phyloP scores from a whole-genome alignment of 768 basidiomycete species.

The Infundibulicybe gibba region DNA sequence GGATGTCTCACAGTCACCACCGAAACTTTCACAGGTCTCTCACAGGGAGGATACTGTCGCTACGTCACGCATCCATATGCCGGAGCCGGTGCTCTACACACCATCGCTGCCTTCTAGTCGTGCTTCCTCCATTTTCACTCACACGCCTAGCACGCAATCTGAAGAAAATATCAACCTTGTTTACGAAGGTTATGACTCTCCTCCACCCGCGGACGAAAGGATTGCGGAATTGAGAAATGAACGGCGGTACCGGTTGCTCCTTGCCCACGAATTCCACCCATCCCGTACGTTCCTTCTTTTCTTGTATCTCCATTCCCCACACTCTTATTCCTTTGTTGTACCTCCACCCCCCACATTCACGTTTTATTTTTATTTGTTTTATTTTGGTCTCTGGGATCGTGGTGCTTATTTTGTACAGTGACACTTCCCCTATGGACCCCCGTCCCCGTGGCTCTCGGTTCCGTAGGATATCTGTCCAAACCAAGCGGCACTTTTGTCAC shows the following conservation, averaged over 20 bases:
- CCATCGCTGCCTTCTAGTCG: slow-evolving; percentile 24
- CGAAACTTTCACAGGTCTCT: slow-evolving; percentile 11
- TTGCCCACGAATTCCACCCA: slow-evolving; percentile 67
- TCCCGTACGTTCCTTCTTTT: slow-evolving; percentile 42
- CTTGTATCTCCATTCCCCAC: neutral
- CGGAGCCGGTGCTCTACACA: slow-evolving; percentile 36
- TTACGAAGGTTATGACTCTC: slow-evolving; percentile 34
- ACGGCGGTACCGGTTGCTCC: slow-evolving; percentile 60
- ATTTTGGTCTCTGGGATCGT: too few relatives aligned
- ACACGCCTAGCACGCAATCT: slow-evolving; percentile 20
- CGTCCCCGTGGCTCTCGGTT: slow-evolving; percentile 55
- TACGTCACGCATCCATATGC: slow-evolving; percentile 25
- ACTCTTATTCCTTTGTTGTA: neutral
- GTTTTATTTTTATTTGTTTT: slow-evolving; percentile 2
- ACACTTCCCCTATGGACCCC: slow-evolving; percentile 73
- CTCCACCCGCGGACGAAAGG: slow-evolving; percentile 30
- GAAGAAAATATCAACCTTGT: slow-evolving; percentile 16
- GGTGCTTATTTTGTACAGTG: slow-evolving; percentile 29
- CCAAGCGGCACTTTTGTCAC: slow-evolving; percentile 67
- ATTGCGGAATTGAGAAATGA: slow-evolving; percentile 52
- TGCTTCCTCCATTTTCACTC: slow-evolving; percentile 24
- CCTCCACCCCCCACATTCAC: neutral
- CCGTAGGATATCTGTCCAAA: slow-evolving; percentile 72
- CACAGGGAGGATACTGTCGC: slow-evolving; percentile 31
- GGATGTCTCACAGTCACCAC: neutral